Base-by-base conservation (phyloP, 176 grass and related monocot species). In the Thalia dealbata region DNA sequence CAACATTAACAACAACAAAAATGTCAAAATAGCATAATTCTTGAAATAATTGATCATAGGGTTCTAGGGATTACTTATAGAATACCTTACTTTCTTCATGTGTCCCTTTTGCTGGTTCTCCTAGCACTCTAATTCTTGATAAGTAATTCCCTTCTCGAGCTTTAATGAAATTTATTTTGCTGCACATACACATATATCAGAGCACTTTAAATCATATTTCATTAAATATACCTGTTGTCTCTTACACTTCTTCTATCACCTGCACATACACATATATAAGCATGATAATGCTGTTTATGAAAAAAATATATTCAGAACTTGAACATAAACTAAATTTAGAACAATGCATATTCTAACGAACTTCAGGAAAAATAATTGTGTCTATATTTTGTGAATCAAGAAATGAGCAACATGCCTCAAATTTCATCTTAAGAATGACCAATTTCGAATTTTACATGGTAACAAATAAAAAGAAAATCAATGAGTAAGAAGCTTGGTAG, bases 41-140 rank as follows among this genome's bases (percentile, higher is more conserved):
- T 9, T 52, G n/a, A 14, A 67, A 27, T 30, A 52, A 19, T 10
- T 18, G 14, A 21, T 16, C 11, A 28, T 29, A 1, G 18, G 8
- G 16, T 52, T 45, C 51, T 4, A 38, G 32, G 70, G 23, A 4
- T 23, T 62, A 75, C 76, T 72, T 61, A 10, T 15, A 13, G 0
- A 16, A 68, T 84, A 96, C 92, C 92, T 90, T 81, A 73, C 86
- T 92, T 86, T 96, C 89, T 90, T 92, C 92, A 82, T 96, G 87
- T 79, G 89, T 90, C 13, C 92, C 92, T 29, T 86, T 90, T 58
- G 89, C 89, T 84, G 92, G 81, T 52, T 75, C 73, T 84, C 92
- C 84, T 62, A 96, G 84, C 70, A 82, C 89, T 75, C 85, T 90
- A 51, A 90, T 82, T 88, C 83, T 96, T 77, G 92, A 76, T 45